Percentiles rank a stretch among this genome's conserved stretches.
Conservation (phyloP, 192 early-diverging fungal species). For the Endogone sp. region DNA sequence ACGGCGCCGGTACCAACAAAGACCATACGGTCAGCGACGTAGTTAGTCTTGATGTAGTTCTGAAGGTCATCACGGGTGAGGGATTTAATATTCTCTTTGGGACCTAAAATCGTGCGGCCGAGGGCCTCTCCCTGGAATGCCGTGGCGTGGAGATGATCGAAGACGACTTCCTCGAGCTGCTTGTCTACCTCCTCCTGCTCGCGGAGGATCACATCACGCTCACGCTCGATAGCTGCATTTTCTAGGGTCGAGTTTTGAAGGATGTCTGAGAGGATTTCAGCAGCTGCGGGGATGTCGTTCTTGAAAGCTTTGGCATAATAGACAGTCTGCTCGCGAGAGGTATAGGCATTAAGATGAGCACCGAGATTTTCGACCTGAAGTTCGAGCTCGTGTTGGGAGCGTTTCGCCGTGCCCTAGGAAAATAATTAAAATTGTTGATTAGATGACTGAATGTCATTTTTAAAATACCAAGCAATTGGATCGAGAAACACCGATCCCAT, state of each 20-base stretch:
- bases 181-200: constrained; percentile 94
- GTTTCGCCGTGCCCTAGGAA: not conserved
- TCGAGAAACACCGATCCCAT: no score
- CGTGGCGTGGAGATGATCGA: constrained; percentile 95
- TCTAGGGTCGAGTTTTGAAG: constrained; percentile 86
- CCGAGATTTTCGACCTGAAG: constrained; percentile 98
- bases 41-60: constrained; percentile 91
- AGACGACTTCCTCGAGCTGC: constrained; percentile 97
- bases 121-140: constrained; percentile 89
- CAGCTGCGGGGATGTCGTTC: constrained; percentile 80
- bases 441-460: no score
- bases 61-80: constrained; percentile 82
- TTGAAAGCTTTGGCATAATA: constrained; percentile 96
- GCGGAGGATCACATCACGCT: constrained; percentile 95
- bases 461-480: no score
- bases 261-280: constrained; percentile 94
- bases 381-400: constrained; percentile 10
- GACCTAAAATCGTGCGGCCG: constrained; percentile 92
- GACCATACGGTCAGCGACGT: constrained; percentile 97
- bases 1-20: constrained; percentile 90
- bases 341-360: constrained; percentile 97
- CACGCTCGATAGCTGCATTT: constrained; percentile 86
- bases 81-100: constrained; percentile 89
- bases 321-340: constrained; percentile 97
- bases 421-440: no score